Evolutionary conservation across 805 yeast genomes (phyloP).

Genomic region (Torulaspora delbrueckii): DNA sequence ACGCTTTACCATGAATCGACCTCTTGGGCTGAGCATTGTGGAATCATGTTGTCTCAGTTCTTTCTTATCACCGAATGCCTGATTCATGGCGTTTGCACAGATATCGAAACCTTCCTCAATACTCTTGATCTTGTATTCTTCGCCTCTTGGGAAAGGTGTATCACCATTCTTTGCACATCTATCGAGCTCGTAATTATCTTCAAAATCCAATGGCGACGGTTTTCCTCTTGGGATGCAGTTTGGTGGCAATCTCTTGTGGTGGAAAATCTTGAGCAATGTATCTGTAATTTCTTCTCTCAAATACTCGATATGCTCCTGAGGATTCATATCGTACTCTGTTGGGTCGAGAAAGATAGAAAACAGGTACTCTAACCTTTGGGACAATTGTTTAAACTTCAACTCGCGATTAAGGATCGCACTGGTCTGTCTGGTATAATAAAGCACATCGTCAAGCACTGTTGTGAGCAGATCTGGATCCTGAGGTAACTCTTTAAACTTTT

Average conservation of each 20-base stretch:
- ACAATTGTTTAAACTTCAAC: slow-evolving; percentile 17
- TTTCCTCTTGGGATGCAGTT: neutral
- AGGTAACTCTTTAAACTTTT: slow-evolving; percentile 13
- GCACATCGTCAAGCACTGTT: slow-evolving; percentile 19
- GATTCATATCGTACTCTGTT: slow-evolving; percentile 15
- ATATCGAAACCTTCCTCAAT: slow-evolving; percentile 14
- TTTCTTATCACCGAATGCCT: slow-evolving; percentile 7
- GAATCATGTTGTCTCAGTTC: neutral
- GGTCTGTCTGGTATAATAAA: slow-evolving; percentile 21
- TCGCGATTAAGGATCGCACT: slow-evolving; percentile 26
- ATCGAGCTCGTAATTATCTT: neutral
- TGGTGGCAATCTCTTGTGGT: slow-evolving; percentile 1
- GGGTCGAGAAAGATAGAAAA: slow-evolving; percentile 22
- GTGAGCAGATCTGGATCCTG: slow-evolving; percentile 11
- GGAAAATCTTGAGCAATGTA: slow-evolving; percentile 14
- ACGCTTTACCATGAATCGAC: neutral
- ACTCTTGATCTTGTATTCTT: neutral
- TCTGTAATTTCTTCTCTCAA: slow-evolving; percentile 18
- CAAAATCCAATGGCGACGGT: neutral
- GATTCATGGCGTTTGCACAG: slow-evolving; percentile 15
- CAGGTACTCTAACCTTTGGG: slow-evolving; percentile 18
- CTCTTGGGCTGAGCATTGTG: slow-evolving; percentile 4
- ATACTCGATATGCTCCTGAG: slow-evolving; percentile 14
- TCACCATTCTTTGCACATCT: neutral
- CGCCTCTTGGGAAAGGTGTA: neutral